Evolutionary conservation across 495 filamentous ascomycete genomes (phyloP).

Genomic region (Talaromyces wortmannii): DNA sequence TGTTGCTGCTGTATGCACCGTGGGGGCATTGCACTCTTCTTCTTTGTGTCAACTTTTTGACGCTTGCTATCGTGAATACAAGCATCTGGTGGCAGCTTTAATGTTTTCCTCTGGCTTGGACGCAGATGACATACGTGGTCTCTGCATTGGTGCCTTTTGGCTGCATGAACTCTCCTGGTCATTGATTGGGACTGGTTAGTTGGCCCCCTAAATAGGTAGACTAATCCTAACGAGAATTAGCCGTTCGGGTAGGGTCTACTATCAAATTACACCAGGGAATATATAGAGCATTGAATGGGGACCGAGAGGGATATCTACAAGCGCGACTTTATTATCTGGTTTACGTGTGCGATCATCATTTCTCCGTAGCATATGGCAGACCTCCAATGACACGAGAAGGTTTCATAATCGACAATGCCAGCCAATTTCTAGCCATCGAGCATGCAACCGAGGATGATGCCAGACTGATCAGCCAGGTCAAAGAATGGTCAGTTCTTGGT

Average conservation of each 20-base stretch:
- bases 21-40: constrained; percentile 21
- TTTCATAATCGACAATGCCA: constrained; percentile 14
- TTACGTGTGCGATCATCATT: constrained; percentile 32
- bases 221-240: constrained; percentile 10
- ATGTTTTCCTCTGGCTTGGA: constrained; percentile 14
- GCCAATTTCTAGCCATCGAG: constrained; percentile 15
- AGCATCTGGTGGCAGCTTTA: constrained; percentile 11
- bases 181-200: constrained; percentile 19
- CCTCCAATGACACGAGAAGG: constrained; percentile 28
- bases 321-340: constrained; percentile 26
- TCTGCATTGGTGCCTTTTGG: constrained; percentile 32
- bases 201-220: background rate
- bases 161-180: constrained; percentile 25
- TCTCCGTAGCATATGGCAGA: constrained; percentile 22
- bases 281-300: constrained; percentile 18
- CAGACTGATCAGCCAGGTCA: constrained; percentile 27
- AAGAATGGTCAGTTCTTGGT: constrained; percentile 22
- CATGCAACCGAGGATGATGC: constrained; percentile 26
- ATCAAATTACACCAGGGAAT: constrained; percentile 24
- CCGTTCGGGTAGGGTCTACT: constrained; percentile 21
- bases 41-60: constrained; percentile 20
- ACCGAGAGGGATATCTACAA: constrained; percentile 19
- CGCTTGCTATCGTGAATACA: constrained; percentile 20
- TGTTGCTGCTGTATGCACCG: constrained; percentile 22
- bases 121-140: constrained; percentile 21